Conservation (phyloP, 2,329 filamentous ascomycete genomes). For the Daldinia eschscholtzii region DNA sequence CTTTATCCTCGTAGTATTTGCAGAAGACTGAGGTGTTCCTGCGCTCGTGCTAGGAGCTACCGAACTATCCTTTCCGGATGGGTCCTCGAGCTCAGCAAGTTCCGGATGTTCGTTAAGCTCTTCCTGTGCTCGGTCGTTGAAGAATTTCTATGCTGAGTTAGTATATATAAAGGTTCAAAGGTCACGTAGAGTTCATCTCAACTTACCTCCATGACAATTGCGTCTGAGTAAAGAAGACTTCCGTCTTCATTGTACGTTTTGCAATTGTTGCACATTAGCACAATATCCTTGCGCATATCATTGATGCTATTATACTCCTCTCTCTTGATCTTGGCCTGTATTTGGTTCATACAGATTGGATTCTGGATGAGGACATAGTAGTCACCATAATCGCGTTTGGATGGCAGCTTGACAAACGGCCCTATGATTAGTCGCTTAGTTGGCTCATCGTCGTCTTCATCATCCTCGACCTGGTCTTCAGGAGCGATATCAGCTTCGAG, state of each 20-base stretch:
- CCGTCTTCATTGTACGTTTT: slow-evolving; percentile 97
- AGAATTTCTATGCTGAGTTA: slow-evolving; percentile 64
- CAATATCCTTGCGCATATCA: slow-evolving; percentile 86
- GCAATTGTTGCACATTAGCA: slow-evolving; percentile 88
- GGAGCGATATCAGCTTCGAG: slow-evolving; percentile 82
- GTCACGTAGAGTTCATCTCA: neutral
- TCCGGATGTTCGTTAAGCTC: slow-evolving; percentile 67
- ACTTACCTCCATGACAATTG: slow-evolving; percentile 90
- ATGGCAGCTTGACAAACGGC: slow-evolving; percentile 91
- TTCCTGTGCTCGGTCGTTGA: slow-evolving; percentile 66
- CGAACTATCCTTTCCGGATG: slow-evolving; percentile 57
- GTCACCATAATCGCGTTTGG: slow-evolving; percentile 90
- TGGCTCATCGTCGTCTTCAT: slow-evolving; percentile 69
- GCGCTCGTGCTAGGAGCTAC: slow-evolving; percentile 67
- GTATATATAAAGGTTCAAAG: slow-evolving; percentile 56
- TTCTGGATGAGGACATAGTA: slow-evolving; percentile 94
- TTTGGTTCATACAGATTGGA: slow-evolving; percentile 96
- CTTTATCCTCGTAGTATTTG: slow-evolving; percentile 75
- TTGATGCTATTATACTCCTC: slow-evolving; percentile 88
- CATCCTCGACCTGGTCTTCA: slow-evolving; percentile 59
- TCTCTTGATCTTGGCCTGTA: slow-evolving; percentile 94
- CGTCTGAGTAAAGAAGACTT: slow-evolving; percentile 91
- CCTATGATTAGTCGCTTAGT: slow-evolving; percentile 86
- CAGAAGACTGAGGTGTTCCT: slow-evolving; percentile 73
- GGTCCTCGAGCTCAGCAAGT: slow-evolving; percentile 67